phyloP scores from a whole-genome alignment of 2,329 filamentous ascomycete genomes.

The Raffaelea ambrosiae region DNA sequence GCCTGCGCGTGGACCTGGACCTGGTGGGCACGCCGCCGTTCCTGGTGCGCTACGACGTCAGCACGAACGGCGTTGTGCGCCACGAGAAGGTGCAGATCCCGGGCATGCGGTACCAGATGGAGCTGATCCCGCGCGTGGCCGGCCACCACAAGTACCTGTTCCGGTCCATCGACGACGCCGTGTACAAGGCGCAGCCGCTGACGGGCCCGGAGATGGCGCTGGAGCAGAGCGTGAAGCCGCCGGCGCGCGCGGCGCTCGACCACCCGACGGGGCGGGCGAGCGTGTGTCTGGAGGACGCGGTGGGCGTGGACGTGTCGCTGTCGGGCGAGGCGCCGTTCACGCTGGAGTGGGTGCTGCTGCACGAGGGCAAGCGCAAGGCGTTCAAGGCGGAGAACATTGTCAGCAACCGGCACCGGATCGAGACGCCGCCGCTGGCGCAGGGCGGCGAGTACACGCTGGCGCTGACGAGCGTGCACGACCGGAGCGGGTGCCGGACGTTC shows the following conservation, averaged over 20 bases:
- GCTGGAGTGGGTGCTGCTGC: constrained; percentile 85
- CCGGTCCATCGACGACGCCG: constrained; percentile 67
- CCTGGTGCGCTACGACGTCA: constrained; percentile 66
- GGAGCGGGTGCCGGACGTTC: constrained; percentile 75
- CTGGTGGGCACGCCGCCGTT: constrained; percentile 91
- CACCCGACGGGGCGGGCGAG: constrained; percentile 45
- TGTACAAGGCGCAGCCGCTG: constrained; percentile 64
- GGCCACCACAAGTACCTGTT: constrained; percentile 86
- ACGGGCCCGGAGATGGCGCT: constrained; percentile 54
- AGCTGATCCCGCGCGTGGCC: constrained; percentile 71
- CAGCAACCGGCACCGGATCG: constrained; percentile 57
- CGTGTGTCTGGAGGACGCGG: constrained; percentile 75
- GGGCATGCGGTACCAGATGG: constrained; percentile 74
- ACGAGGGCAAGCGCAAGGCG: constrained; percentile 76
- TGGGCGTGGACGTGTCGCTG: constrained; percentile 65
- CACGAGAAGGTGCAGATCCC: constrained; percentile 49
- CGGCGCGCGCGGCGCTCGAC: constrained; percentile 69
- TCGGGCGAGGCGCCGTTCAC: constrained; percentile 80
- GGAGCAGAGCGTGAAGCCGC: constrained; percentile 88
- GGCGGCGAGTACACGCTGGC: constrained; percentile 88
- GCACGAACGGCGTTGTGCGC: constrained; percentile 49
- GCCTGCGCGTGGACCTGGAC: constrained; percentile 79
- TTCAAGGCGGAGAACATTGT: constrained; percentile 57
- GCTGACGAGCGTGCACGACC: constrained; percentile 78
- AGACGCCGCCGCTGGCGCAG: constrained; percentile 63